Base-by-base conservation (phyloP, 2,329 filamentous ascomycete genomes). In the Talaromyces sp. region DNA sequence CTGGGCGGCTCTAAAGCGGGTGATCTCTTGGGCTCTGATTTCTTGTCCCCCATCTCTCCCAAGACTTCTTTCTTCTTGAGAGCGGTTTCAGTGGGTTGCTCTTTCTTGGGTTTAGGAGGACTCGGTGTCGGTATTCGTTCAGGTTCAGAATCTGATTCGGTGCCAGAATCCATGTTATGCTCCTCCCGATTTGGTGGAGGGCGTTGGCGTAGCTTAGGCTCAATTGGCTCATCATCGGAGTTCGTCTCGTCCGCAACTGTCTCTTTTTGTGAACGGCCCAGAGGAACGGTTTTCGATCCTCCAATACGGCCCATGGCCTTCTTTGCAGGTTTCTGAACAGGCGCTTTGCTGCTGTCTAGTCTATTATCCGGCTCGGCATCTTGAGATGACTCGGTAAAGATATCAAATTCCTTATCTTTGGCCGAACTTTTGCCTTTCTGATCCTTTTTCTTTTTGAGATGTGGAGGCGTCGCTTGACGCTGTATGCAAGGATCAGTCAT, bases 381-480 rank as follows among this genome's bases (percentile, higher is more conserved):
- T 35, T 48, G 42, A 16, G 60, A 60, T 52, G 59, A 58, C 37
- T 64, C 50, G 8, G 62, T 65, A 28, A 18, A 28, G 16, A 40
- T 37, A 14, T 52, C 59, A 40, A 42, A 39, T 46, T 55, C 25
- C 14, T 18, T 62, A 1, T 4, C n/a, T 12, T 25, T 8, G 14
- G 3, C 37, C 14, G 28, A 21, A 12, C 33, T 39, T 8, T 63
- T 35, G 3, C 5, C n/a, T 14, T 7, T 31, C 28, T 33, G 44
- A 23, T 63, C 25, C 55, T 64, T 65, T 16, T 60, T 44, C 39
- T 50, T 61, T 40, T 69, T 74, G 0, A 73, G 62, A 56, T 68
- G 67, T 18, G 74, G 72, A 54, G 74, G 72, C 5, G 71, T 77
- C 63, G 75, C 70, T 69, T 76, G 73, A 65, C 70, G 72, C 75